A percentile compares a stretch with the other conserved stretches of the same genome.
phyloP scores from a whole-genome alignment of 2,329 filamentous ascomycete genomes.

The Dothidotthia symphoricarpi region DNA sequence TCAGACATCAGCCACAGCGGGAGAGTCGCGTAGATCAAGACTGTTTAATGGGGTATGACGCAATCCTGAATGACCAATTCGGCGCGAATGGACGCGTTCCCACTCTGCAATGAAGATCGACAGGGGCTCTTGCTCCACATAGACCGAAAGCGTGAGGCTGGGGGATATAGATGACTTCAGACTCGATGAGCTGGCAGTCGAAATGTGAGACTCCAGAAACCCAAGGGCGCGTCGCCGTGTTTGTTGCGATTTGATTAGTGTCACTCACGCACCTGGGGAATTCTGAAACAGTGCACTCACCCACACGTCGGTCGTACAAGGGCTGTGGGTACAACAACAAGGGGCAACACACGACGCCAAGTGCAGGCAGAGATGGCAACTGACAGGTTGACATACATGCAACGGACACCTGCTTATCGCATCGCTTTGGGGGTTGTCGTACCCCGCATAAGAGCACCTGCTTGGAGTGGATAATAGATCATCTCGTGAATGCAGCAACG shows the following conservation, averaged over 20 bases:
- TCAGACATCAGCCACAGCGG: no score
- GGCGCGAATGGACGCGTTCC: no score
- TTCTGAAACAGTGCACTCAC: no score
- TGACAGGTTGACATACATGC: conserved; percentile 6
- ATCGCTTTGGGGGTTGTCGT: not conserved
- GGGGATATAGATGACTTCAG: no score
- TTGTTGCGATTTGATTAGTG: conserved; percentile 1
- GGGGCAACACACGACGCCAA: not conserved
- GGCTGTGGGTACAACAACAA: conserved; percentile 10
- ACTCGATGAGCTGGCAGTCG: no score
- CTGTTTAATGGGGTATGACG: no score
- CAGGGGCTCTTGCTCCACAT: no score
- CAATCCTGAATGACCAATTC: no score
- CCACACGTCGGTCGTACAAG: conserved; percentile 11
- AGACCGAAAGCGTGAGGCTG: no score
- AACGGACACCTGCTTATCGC: conserved; percentile 3
- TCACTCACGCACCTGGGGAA: no score
- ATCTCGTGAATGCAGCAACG: not conserved
- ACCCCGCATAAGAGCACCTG: conserved; percentile 3
- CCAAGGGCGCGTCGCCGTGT: conserved; percentile 18
- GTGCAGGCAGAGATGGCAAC: not conserved
- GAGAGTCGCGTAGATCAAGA: no score
- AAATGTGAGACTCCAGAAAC: not conserved
- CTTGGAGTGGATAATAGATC: not conserved
- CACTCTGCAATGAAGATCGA: no score